These are phyloP conservation scores for Euphrasia arctica DNA, from an alignment of 305 asterid genomes.

Conservation along the genomic window DNA sequence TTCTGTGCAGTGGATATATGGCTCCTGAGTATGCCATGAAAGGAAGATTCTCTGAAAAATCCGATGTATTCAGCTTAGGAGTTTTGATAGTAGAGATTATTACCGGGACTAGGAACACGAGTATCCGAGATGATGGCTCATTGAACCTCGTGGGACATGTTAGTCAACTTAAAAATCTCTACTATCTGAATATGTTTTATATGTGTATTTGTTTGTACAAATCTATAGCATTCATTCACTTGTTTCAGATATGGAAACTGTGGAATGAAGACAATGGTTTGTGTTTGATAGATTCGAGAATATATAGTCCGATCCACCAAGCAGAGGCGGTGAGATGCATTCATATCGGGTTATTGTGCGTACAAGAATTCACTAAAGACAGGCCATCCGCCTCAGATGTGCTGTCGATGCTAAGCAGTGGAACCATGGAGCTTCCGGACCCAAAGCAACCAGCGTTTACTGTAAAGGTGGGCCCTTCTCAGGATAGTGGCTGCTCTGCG, in stretches of 20 bases:
- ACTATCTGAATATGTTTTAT: not conserved
- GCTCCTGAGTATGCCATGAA: slow-evolving; percentile 55
- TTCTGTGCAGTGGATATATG: slow-evolving; percentile 53
- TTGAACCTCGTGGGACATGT: slow-evolving; percentile 51
- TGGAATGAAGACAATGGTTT: slow-evolving; percentile 39
- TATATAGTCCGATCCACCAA: slow-evolving; percentile 25
- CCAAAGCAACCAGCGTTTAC: slow-evolving; percentile 44
- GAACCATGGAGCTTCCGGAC: slow-evolving; percentile 35
- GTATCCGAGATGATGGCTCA: slow-evolving; percentile 36
- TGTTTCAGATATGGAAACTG: slow-evolving; percentile 41
- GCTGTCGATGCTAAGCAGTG: slow-evolving; percentile 45
- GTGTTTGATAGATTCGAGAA: slow-evolving; percentile 32
- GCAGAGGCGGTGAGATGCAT: slow-evolving; percentile 39
- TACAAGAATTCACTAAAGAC: slow-evolving; percentile 39
- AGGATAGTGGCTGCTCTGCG: slow-evolving; percentile 27
- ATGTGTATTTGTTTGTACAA: too few species aligned
- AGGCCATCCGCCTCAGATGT: slow-evolving; percentile 44
- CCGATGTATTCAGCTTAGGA: slow-evolving; percentile 58
- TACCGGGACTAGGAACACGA: slow-evolving; percentile 41
- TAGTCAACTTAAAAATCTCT: slow-evolving; percentile 22
- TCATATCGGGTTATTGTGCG: slow-evolving; percentile 46
- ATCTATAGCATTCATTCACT: not conserved
- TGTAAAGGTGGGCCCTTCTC: slow-evolving; percentile 34
- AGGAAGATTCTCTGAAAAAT: slow-evolving; percentile 55
- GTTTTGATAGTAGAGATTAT: slow-evolving; percentile 48